Evolutionary conservation across 2,329 filamentous ascomycete genomes (phyloP).

Genomic region (Fusarium nisikadoi): DNA sequence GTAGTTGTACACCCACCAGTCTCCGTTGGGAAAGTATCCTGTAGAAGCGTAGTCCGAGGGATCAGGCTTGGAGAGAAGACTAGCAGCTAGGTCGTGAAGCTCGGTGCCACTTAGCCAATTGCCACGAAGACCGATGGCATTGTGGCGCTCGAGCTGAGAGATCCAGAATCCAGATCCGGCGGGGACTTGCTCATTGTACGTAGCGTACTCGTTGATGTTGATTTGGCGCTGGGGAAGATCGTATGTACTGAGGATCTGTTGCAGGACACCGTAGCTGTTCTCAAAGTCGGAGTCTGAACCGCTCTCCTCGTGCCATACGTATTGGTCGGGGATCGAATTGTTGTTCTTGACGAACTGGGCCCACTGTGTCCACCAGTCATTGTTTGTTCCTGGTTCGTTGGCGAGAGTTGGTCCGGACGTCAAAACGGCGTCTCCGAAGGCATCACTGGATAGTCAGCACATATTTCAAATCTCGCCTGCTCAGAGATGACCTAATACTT

Average conservation of each 20-base stretch:
- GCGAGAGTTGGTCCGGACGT: neutral
- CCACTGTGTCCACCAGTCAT: neutral
- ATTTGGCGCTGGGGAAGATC: neutral
- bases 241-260: neutral
- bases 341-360: neutral
- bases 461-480: rapidly evolving
- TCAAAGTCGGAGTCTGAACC: neutral
- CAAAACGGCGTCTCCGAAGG: neutral
- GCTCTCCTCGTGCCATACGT: neutral
- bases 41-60: neutral
- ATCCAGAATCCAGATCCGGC: neutral
- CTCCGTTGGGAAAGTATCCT: neutral
- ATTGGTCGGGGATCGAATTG: neutral
- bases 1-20: neutral
- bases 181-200: neutral
- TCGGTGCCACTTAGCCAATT: neutral
- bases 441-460: neutral
- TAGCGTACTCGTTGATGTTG: neutral
- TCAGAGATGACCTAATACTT: neutral
- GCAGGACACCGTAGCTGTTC: neutral
- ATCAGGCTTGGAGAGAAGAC: neutral
- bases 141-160: neutral
- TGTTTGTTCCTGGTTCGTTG: neutral
- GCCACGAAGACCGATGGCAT: neutral
- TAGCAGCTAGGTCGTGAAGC: neutral